Base-by-base conservation (phyloP, 2,329 filamentous ascomycete genomes). In the Chrysosporium queenslandicum region DNA sequence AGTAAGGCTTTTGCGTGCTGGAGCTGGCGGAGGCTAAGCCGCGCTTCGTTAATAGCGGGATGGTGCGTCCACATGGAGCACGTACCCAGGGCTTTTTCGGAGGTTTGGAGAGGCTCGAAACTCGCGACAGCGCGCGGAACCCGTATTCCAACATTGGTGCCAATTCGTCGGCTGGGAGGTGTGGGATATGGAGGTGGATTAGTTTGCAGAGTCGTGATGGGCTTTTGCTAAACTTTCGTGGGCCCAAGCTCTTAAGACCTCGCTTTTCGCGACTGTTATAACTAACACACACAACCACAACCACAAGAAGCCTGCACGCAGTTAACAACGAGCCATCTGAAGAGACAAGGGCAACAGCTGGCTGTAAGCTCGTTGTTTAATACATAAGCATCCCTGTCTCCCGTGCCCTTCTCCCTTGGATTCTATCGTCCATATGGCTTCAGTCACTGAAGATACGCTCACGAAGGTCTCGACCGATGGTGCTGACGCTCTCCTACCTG, bases 1-100 rank as follows among this genome's bases (percentile, higher is more conserved):
- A 98, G 74, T 85, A 96, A 7, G 91, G 89, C 73, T 97, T 97
- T 55, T 71, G 67, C 2, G 43, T 43, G 21, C 39, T 39, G 16
- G 58, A 58, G 37, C 65, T 65, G 56, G 65, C 64, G 56, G 63
- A 59, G 52, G 60, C 59, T 52, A 64, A 62, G 30, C 59, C 62
- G 53, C 60, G 56, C 46, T 54, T 53, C 7, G 53, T 49, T 42
- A 54, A 42, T 43, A 55, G 46, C 9, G 57, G 57, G 42, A 52
- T 56, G 25, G 58, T 56, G 56, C 59, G 55, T 55, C 58, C 61
- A 59, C 62, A 64, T 12, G 63, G 56, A 23, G 59, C 54, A 53
- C 63, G 68, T 55, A 59, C 61, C 66, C 66, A 68, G 55, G 23
- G 60, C 52, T 37, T 58, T 55, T 29, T 56, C 54, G 52, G 50